These are phyloP conservation scores for Syncephalastrum monosporum DNA, from an alignment of 371 early-diverging fungal species.

Conservation along the genomic window DNA sequence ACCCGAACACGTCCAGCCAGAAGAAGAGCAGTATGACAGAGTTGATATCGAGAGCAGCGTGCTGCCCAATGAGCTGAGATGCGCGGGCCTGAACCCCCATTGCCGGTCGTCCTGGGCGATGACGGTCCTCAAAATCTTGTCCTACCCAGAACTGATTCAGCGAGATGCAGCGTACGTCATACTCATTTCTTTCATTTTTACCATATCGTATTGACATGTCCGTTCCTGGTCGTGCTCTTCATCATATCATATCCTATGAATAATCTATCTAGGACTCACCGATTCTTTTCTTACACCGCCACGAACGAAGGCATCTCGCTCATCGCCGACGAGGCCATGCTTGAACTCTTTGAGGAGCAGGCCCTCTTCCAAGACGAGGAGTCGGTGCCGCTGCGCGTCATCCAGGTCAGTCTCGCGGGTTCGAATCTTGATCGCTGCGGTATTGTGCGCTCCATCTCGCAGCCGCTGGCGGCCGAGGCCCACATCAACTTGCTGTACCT, in stretches of 20 bases:
- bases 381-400: slow-evolving; percentile 59
- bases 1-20: slow-evolving; percentile 1
- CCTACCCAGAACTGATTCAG: slow-evolving; percentile 55
- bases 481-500: slow-evolving; percentile 71
- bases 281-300: slow-evolving; percentile 74
- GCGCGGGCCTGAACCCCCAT: slow-evolving; percentile 66
- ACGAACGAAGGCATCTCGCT: slow-evolving; percentile 73
- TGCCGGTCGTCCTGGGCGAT: slow-evolving; percentile 54
- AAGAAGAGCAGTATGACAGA: background rate
- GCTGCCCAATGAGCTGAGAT: slow-evolving; percentile 53
- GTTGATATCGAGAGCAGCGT: slow-evolving; percentile 26
- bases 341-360: slow-evolving; percentile 62
- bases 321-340: slow-evolving; percentile 60
- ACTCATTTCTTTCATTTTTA: slow-evolving; percentile 2
- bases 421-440: slow-evolving; percentile 66
- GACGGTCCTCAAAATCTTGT: slow-evolving; percentile 62
- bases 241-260: no score
- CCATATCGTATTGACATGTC: background rate
- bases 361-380: slow-evolving; percentile 58
- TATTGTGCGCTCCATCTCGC: slow-evolving; percentile 74
- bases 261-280: slow-evolving; percentile 9
- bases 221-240: no score
- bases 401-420: slow-evolving; percentile 72
- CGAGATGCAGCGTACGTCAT: slow-evolving; percentile 5
- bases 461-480: slow-evolving; percentile 58